Base-by-base conservation (phyloP, 2,329 filamentous ascomycete genomes). In the Allantophomopsis lycopodina region DNA sequence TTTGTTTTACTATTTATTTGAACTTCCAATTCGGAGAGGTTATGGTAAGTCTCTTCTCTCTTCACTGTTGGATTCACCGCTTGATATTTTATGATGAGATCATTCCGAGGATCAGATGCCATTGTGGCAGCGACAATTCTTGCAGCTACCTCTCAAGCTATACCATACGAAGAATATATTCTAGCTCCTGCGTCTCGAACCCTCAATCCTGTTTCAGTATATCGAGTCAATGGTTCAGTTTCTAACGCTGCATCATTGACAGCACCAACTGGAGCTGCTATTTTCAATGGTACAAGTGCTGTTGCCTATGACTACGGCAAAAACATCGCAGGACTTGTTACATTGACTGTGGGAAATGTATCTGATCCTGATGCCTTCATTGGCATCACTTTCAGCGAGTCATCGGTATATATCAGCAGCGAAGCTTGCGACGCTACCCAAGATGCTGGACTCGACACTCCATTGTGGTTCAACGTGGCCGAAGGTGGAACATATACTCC, bases 361-460 rank as follows among this genome's bases (percentile, higher is more conserved):
- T 48, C 53, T 2, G 42, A 35, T 4, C 18, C 46, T 1, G 43
- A 49, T 37, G 55, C 53, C 8, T 57, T 54, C n/a, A 47, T 65
- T 7, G 60, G 60, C 5, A 42, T 64, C 7, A 59, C 55, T 3
- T 65, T 61, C 40, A 57, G 55, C 1, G 60, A 65, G 42, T 57
- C 53, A 2, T 55, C 45, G 17, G 45, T 69, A 2, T 74, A 65
- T 65, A 65, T 73, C 35, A 68, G 60, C 31, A 59, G 57, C 3
- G 47, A 60, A 20, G 59, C 53, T 7, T 60, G 61, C 42, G 68
- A 71, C 49, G 63, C 62, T 1, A 69, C 63, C 1, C 58, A 58
- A 2, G 61, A 67, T 38, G 55, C 57, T 4, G 65, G 62, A 0
- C 58, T 65, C 10, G 68, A 72, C 36, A 60, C 64, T 37, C 23